phyloP scores from a whole-genome alignment of 1,139 yeast species.

The Dujonia santamariae region DNA sequence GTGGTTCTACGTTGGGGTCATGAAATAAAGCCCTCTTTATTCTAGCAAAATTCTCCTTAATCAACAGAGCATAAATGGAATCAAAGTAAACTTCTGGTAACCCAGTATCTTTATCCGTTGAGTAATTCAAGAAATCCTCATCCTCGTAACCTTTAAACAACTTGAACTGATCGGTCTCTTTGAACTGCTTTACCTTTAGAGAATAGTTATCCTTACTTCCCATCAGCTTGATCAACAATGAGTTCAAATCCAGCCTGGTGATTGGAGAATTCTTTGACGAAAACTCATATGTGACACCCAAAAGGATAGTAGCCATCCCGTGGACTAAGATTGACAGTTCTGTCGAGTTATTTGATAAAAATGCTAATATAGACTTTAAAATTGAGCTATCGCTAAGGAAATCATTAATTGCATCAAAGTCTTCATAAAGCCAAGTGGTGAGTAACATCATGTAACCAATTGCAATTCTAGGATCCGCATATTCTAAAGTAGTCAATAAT shows the following conservation, averaged over 20 bases:
- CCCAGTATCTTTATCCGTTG: slow-evolving; percentile 66
- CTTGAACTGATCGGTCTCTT: slow-evolving; percentile 54
- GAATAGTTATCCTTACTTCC: slow-evolving; percentile 76
- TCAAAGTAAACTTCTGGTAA: slow-evolving; percentile 81
- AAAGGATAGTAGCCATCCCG: slow-evolving; percentile 68
- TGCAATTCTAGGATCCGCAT: slow-evolving; percentile 71
- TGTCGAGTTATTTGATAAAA: slow-evolving; percentile 58
- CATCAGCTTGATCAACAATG: slow-evolving; percentile 61
- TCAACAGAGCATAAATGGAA: slow-evolving; percentile 55
- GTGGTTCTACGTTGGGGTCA: slow-evolving; percentile 73
- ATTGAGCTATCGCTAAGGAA: slow-evolving; percentile 68
- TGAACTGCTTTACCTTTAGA: slow-evolving; percentile 69
- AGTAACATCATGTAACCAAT: slow-evolving; percentile 77
- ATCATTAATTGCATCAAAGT: slow-evolving; percentile 70
- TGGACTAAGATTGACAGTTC: slow-evolving; percentile 62
- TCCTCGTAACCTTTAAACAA: slow-evolving; percentile 47
- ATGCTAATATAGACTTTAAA: slow-evolving; percentile 65
- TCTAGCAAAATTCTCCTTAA: slow-evolving; percentile 69
- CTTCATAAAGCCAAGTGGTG: slow-evolving; percentile 77
- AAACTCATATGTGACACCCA: slow-evolving; percentile 84
- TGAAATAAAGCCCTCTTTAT: slow-evolving; percentile 70
- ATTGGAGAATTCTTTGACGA: slow-evolving; percentile 71
- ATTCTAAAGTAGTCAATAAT: slow-evolving; percentile 60
- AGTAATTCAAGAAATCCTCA: slow-evolving; percentile 10
- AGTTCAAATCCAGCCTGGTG: slow-evolving; percentile 60